Base-by-base conservation (phyloP, 177 flowering plant genomes). In the Tripterygium wilfordii region DNA sequence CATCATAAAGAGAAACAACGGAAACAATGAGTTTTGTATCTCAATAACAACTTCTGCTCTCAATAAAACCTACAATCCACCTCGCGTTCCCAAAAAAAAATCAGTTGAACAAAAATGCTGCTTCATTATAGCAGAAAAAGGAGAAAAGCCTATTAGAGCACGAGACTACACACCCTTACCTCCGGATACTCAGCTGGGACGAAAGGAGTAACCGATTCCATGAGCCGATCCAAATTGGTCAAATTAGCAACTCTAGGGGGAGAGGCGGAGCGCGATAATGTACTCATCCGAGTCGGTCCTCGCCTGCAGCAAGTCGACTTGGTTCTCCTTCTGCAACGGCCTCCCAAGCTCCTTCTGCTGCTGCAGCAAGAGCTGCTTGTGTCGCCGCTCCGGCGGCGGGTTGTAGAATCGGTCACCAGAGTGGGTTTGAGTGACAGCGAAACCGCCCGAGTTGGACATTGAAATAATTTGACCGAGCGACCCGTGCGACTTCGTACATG, bases 191-290 rank as follows among this genome's bases (percentile, higher is more conserved):
- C 75, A 10, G 74, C 76, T 3, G 66, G 65, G 42, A 84, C 79
- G 19, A 48, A 25, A 0, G 84, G 85, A 41, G 83, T 69, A 48
- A 71, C 73, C 9, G 80, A 71, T 8, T 77, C 71, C 48, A 84
- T 42, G 33, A 84, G 55, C 35, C 82, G 75, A 61, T 79, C 88
- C 63, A 84, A 66, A 54, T 77, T 79, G 2, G 75, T 68, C 32
- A 58, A 51, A 47, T 54, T 36, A 25, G 50, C 35, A 44, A 26
- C 17, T 52, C 44, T 26, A 17, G 64, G 33, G 7, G 70, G 44
- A 12, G 65, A 42, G 29, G 64, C 49, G 45, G 50, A 56, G 15
- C 48, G 57, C 25, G 59, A 54, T 59, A 63, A 65, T 62, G 75
- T 25, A 62, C 40, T 60, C 77, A 19, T 62, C 72, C 13, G 67